Percentiles rank a stretch among this genome's conserved stretches.
These are phyloP conservation scores for Acacia acuminata DNA, from an alignment of 306 rosid genomes.

Conservation along the genomic window DNA sequence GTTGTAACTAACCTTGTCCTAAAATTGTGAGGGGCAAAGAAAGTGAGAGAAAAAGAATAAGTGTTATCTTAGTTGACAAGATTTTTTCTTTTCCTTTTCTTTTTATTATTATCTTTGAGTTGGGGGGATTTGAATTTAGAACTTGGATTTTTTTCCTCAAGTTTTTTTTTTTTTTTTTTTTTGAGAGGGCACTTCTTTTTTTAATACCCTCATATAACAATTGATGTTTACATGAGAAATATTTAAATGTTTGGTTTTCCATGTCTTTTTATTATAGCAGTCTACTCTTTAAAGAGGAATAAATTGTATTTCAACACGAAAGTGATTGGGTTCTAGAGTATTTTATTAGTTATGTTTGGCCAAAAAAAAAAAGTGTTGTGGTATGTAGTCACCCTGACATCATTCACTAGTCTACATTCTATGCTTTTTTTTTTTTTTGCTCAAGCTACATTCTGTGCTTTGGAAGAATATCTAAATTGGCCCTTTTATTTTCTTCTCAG, in stretches of 20 bases:
- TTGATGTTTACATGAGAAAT: not conserved
- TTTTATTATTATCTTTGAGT: slow-evolving; percentile 21
- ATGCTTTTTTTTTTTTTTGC: too few species aligned
- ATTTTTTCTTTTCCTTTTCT: slow-evolving; percentile 5
- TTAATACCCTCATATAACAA: not conserved
- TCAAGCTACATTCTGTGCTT: not conserved
- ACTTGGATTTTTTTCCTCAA: not conserved
- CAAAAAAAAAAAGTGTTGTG: not conserved
- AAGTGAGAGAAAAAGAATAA: not conserved
- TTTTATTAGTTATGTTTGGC: not conserved
- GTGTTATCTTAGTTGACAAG: not conserved
- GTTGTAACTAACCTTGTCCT: not conserved
- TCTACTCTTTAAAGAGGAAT: not conserved
- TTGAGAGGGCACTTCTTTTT: not conserved
- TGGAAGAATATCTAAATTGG: not conserved
- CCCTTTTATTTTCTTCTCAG: not conserved
- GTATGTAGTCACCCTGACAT: slow-evolving; percentile 14
- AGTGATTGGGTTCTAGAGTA: not conserved
- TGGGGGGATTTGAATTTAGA: slow-evolving; percentile 15
- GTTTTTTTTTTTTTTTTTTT: not conserved
- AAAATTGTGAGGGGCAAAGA: not conserved
- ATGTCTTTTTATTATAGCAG: not conserved
- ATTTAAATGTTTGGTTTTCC: not conserved
- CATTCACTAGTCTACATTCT: not conserved
- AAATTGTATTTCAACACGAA: not conserved